Evolutionary conservation across 495 filamentous ascomycete genomes (phyloP).

Genomic region (Neurospora discreta): DNA sequence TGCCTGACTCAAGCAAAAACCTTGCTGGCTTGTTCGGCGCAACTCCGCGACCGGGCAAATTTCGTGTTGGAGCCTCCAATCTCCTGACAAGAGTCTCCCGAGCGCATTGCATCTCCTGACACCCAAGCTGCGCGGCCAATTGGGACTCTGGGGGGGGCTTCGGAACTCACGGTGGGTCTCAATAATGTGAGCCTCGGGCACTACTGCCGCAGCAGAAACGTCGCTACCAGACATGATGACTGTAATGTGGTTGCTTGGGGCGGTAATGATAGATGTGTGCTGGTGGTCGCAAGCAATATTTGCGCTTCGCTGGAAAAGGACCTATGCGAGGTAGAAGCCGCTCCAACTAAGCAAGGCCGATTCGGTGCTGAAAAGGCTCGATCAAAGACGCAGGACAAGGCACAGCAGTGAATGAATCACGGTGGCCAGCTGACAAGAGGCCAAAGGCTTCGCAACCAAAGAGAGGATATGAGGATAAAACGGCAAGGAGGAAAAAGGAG

Average conservation of each 20-base stretch:
- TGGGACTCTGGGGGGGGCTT: conserved; percentile 5
- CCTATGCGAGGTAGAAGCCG: neutral
- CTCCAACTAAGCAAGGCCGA: neutral
- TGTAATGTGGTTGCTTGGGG: neutral
- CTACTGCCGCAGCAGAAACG: conserved; percentile 42
- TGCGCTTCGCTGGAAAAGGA: neutral
- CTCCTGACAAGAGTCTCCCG: neutral
- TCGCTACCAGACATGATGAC: neutral
- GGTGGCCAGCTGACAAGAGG: neutral
- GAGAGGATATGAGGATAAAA: neutral
- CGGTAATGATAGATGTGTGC: neutral
- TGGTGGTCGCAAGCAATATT: neutral
- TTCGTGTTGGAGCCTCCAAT: neutral
- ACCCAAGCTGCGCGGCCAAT: conserved; percentile 1
- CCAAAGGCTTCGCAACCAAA: neutral
- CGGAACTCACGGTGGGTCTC: conserved; percentile 58
- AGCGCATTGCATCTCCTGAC: neutral
- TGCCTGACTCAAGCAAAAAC: neutral
- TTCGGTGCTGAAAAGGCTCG: neutral
- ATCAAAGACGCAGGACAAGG: neutral
- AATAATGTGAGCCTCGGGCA: conserved; percentile 74
- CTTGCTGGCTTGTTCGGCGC: neutral
- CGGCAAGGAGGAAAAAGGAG: neutral
- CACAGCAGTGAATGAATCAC: neutral
- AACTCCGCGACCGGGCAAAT: neutral